Percentiles rank a stretch among this genome's conserved stretches.
These are phyloP conservation scores for Ogataea allantospora DNA, from an alignment of 805 yeast genomes.

Conservation along the genomic window DNA sequence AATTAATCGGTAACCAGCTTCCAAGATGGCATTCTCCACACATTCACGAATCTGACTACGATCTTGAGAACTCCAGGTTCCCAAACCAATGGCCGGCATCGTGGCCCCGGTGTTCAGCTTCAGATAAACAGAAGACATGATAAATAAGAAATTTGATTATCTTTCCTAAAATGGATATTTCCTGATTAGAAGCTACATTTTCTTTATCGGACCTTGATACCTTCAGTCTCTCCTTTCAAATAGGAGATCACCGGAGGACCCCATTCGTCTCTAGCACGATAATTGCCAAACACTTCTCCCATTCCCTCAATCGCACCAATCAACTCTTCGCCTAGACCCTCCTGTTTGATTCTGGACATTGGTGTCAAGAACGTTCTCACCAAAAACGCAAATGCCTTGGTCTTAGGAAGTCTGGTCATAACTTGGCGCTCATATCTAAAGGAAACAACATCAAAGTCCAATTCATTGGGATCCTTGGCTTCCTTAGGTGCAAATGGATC, in stretches of 20 bases:
- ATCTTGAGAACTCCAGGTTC: slow-evolving; percentile 22
- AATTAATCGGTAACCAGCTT: slow-evolving; percentile 40
- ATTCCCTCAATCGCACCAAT: slow-evolving; percentile 63
- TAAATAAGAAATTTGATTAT: not conserved
- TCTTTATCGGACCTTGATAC: slow-evolving; percentile 13
- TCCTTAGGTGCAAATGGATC: slow-evolving; percentile 46
- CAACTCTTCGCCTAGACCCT: slow-evolving; percentile 46
- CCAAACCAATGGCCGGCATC: slow-evolving; percentile 25
- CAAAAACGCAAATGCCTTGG: slow-evolving; percentile 47
- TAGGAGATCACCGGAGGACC: slow-evolving; percentile 58
- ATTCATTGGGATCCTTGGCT: slow-evolving; percentile 32
- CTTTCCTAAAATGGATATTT: not conserved
- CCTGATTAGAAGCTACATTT: not conserved
- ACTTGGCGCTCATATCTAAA: slow-evolving; percentile 60
- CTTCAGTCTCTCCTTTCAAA: slow-evolving; percentile 38
- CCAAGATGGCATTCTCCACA: slow-evolving; percentile 17
- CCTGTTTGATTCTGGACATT: slow-evolving; percentile 43
- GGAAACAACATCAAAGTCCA: slow-evolving; percentile 48
- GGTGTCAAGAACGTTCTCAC: slow-evolving; percentile 61
- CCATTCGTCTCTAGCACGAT: slow-evolving; percentile 67
- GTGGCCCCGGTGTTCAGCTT: slow-evolving; percentile 20
- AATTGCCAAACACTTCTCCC: slow-evolving; percentile 55
- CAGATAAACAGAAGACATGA: slow-evolving; percentile 6
- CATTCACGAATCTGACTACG: slow-evolving; percentile 15
- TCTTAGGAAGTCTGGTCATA: slow-evolving; percentile 51